Conservation (phyloP, 192 early-diverging fungal species). For the Backusella australiensis region DNA sequence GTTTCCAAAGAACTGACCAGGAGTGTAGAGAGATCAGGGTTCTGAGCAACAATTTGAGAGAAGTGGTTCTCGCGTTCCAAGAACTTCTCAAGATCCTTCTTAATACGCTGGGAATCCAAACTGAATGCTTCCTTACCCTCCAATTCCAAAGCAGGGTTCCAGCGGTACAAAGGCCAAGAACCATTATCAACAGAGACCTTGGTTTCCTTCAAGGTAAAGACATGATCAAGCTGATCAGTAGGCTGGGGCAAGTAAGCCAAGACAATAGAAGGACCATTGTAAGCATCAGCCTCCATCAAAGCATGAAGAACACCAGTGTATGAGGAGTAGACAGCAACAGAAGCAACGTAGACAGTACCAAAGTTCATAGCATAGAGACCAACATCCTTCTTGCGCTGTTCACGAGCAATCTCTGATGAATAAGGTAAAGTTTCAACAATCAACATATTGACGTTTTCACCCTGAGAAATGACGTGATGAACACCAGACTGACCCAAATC, state of each 20-base stretch:
- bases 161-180: constrained; percentile 94
- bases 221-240: constrained; percentile 54
- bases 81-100: constrained; percentile 76
- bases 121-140: constrained; percentile 61
- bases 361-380: constrained; percentile 97
- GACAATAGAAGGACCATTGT: constrained; percentile 84
- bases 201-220: constrained; percentile 81
- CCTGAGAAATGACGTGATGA: constrained; percentile 85
- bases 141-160: constrained; percentile 71
- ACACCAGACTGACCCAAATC: constrained; percentile 88
- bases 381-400: constrained; percentile 88
- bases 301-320: constrained; percentile 89
- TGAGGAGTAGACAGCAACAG: constrained; percentile 82
- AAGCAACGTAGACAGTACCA: constrained; percentile 87
- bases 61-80: constrained; percentile 83
- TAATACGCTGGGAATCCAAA: constrained; percentile 79
- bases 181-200: constrained; percentile 89
- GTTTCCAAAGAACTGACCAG: constrained; percentile 65
- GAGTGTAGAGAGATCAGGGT: constrained; percentile 56
- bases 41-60: constrained; percentile 68
- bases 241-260: constrained; percentile 77
- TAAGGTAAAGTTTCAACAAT: constrained; percentile 88
- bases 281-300: constrained; percentile 87
- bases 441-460: constrained; percentile 86
- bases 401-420: constrained; percentile 48